Base-by-base conservation (phyloP, 2,329 filamentous ascomycete genomes). In the Ascochyta koolunga region DNA sequence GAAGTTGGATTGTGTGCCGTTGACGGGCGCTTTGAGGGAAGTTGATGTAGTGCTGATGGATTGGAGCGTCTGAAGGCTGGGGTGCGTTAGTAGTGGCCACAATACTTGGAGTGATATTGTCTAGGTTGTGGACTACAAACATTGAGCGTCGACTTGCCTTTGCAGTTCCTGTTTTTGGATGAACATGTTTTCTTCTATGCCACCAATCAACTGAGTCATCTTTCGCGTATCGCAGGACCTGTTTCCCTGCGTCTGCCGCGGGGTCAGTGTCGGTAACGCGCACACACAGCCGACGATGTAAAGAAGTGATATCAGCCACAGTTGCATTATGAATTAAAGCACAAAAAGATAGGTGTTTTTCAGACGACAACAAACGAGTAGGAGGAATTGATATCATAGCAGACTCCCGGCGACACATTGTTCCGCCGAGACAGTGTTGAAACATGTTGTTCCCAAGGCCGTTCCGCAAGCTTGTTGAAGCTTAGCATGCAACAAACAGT, bases 111-210 rank as follows among this genome's bases (percentile, higher is more conserved):
- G 10, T 35, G 9, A 8, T 5, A 19, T 16, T 35, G n/a, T 4
- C 6, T 11, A 5, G 9, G 11, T 19, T 36, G 50, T 41, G 46
- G 36, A 29, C 16, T 45, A n/a, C n/a, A n/a, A n/a, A n/a, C n/a
- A n/a, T 13, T 7, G 3, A 24, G 3, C 10, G 16, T n/a, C 21
- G 11, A 35, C 50, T 11, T 46, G 62, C 65, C 60, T 60, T 42
- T 59, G 45, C 3, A 66, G 46, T 27, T 67, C 65, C 16, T 63
- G 56, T 18, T 54, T 54, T 37, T 67, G 65, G 15, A 67, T 65
- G 21, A 58, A 50, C 21, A 67, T 55, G 31, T 65, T 66, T 9
- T 55, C 48, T 22, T 66, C 51, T 9, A 66, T 67, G 5, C 63
- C 63, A 1, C 53, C 48, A 2, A 50, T 37, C 5, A 67, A 54